Percentiles rank a stretch among this genome's conserved stretches.
These are phyloP conservation scores for Truncatella angustata DNA, from an alignment of 2,329 filamentous ascomycete genomes.

Conservation along the genomic window DNA sequence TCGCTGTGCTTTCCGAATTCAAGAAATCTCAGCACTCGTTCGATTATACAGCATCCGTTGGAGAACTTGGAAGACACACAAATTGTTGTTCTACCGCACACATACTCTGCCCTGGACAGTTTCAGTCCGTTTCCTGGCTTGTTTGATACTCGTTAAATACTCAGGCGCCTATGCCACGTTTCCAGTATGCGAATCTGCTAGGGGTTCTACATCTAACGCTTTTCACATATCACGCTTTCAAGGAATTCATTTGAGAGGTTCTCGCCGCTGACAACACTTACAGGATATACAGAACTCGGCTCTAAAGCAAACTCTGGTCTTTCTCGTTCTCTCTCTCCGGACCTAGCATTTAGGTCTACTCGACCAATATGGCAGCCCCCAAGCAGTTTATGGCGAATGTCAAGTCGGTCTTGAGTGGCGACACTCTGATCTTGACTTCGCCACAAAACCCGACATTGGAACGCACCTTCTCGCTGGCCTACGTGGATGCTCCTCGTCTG, in stretches of 20 bases:
- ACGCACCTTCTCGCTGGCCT: conserved; percentile 85
- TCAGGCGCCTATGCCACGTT: too few relatives aligned
- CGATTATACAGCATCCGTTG: too few relatives aligned
- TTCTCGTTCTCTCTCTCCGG: neutral
- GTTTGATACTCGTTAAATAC: too few relatives aligned
- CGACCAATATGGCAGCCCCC: conserved; percentile 24
- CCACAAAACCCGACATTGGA: conserved; percentile 79
- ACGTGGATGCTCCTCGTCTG: conserved; percentile 83
- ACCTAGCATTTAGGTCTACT: neutral
- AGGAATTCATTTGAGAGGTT: neutral
- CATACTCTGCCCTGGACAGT: too few relatives aligned
- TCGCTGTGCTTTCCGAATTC: too few relatives aligned
- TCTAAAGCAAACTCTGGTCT: neutral
- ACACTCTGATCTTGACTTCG: conserved; percentile 83
- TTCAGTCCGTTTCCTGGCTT: too few relatives aligned
- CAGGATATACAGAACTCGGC: neutral
- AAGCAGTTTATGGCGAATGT: conserved; percentile 68
- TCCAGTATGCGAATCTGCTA: too few relatives aligned
- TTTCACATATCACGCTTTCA: too few relatives aligned
- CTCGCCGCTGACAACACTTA: neutral
- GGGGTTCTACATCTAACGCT: too few relatives aligned
- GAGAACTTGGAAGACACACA: too few relatives aligned
- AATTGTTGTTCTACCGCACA: too few relatives aligned
- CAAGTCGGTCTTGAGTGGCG: conserved; percentile 92
- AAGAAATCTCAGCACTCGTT: too few relatives aligned